Evolutionary conservation across 2,329 filamentous ascomycete species (phyloP).

Genomic region (Fusarium ramigenum): DNA sequence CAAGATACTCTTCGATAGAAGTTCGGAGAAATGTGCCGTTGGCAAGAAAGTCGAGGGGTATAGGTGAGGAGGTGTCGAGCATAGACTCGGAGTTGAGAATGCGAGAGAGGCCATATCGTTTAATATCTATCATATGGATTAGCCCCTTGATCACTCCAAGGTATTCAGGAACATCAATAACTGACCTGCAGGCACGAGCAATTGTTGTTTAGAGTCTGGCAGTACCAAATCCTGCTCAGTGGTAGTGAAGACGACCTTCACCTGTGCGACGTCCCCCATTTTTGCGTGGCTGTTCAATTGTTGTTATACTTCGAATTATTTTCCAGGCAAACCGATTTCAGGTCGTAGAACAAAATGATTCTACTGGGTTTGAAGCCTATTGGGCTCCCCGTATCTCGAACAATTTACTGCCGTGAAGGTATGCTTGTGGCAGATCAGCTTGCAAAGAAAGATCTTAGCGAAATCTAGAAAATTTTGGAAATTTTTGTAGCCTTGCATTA

Average conservation of each 20-base stretch:
- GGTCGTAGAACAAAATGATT: not conserved
- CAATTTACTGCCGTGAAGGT: slow-evolving; percentile 1
- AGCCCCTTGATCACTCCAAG: not conserved
- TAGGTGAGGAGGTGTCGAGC: slow-evolving; percentile 70
- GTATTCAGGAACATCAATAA: not conserved
- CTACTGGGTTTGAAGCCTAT: slow-evolving; percentile 14
- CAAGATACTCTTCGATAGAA: slow-evolving; percentile 90
- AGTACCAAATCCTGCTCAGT: slow-evolving; percentile 69
- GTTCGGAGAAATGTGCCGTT: slow-evolving; percentile 92
- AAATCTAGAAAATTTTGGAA: slow-evolving; percentile 42
- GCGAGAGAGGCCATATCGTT: slow-evolving; percentile 75
- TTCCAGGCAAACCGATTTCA: not conserved
- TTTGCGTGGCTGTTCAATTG: slow-evolving; percentile 7
- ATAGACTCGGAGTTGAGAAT: slow-evolving; percentile 78
- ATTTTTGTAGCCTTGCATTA: slow-evolving; percentile 41
- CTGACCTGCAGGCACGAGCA: slow-evolving; percentile 69
- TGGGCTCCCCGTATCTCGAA: slow-evolving; percentile 28
- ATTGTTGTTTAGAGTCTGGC: slow-evolving; percentile 68
- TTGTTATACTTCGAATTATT: not conserved
- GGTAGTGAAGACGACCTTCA: slow-evolving; percentile 75
- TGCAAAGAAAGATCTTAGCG: slow-evolving; percentile 29
- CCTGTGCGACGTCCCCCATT: slow-evolving; percentile 60
- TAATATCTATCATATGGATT: slow-evolving; percentile 61
- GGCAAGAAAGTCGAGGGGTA: slow-evolving; percentile 94
- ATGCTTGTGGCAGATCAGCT: slow-evolving; percentile 8